phyloP scores from a whole-genome alignment of 1,284 basidiomycete species.

The Gastroboletus turbinatus region DNA sequence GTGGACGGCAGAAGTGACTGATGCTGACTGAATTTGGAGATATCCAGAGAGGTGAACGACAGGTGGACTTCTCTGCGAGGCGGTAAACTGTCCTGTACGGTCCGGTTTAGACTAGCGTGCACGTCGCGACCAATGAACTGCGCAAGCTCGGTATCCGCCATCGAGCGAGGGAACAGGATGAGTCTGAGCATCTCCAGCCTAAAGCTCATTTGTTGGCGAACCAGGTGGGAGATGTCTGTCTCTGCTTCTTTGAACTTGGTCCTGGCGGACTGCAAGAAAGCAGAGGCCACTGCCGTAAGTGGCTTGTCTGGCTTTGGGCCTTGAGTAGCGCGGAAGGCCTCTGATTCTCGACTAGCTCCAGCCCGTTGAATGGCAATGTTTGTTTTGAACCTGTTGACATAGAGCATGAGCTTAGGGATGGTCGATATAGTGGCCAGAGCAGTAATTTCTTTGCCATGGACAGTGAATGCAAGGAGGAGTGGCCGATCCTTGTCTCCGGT shows the following conservation, averaged over 20 bases:
- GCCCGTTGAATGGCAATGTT: slow-evolving; percentile 73
- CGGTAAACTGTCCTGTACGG: slow-evolving; percentile 49
- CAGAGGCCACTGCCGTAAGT: slow-evolving; percentile 79
- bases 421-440: slow-evolving; percentile 72
- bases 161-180: slow-evolving; percentile 73
- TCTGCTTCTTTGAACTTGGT: slow-evolving; percentile 66
- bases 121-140: slow-evolving; percentile 67
- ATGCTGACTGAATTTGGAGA: slow-evolving; percentile 65
- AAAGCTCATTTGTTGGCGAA: slow-evolving; percentile 73
- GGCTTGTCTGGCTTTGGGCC: slow-evolving; percentile 72
- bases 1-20: slow-evolving; percentile 45
- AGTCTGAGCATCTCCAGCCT: slow-evolving; percentile 60
- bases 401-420: slow-evolving; percentile 70
- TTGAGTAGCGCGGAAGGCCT: slow-evolving; percentile 65
- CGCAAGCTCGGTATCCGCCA: slow-evolving; percentile 71
- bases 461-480: slow-evolving; percentile 74
- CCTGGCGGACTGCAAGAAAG: slow-evolving; percentile 75
- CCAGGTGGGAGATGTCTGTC: slow-evolving; percentile 53
- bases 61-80: slow-evolving; percentile 63
- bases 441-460: slow-evolving; percentile 71
- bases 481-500: slow-evolving; percentile 49
- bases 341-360: slow-evolving; percentile 71
- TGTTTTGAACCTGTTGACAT: slow-evolving; percentile 68
- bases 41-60: slow-evolving; percentile 71
- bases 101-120: slow-evolving; percentile 63